These are phyloP conservation scores for Pestalotiopsis sp. DNA, from an alignment of 2,329 filamentous ascomycete species.

Conservation along the genomic window DNA sequence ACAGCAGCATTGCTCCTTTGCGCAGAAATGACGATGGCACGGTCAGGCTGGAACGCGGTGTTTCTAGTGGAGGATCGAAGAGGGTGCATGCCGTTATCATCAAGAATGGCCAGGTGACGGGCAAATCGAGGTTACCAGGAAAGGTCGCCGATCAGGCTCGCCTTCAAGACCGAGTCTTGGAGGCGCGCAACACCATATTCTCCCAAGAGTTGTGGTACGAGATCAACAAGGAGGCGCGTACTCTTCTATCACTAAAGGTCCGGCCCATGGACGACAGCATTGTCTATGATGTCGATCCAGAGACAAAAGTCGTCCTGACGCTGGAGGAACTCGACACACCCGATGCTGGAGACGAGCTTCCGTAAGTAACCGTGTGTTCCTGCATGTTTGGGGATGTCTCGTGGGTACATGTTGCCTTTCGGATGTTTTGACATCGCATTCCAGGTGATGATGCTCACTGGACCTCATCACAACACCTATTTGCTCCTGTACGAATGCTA, in stretches of 20 bases:
- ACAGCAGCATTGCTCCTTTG: conserved; percentile 80
- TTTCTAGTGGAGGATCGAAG: conserved; percentile 51
- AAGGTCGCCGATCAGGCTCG: conserved; percentile 58
- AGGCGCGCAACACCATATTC: conserved; percentile 78
- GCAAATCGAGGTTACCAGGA: conserved; percentile 53
- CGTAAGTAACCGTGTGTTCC: conserved; percentile 6
- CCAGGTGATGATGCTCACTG: no score
- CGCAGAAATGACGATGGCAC: conserved; percentile 73
- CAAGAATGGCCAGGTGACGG: conserved; percentile 58
- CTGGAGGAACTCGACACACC: conserved; percentile 62
- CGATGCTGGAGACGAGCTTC: conserved; percentile 33
- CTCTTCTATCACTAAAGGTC: conserved; percentile 71
- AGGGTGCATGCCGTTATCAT: conserved; percentile 70
- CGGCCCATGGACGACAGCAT: conserved; percentile 61
- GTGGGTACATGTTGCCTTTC: no score
- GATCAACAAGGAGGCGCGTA: conserved; percentile 77
- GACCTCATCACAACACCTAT: no score
- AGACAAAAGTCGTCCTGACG: conserved; percentile 65
- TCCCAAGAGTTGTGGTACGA: conserved; percentile 91
- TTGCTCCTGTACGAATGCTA: no score
- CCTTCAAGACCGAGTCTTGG: conserved; percentile 69
- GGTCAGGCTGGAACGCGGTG: conserved; percentile 70
- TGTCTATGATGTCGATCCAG: conserved; percentile 52
- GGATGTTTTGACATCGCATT: no score
- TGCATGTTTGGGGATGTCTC: no score